Percentiles rank a stretch among this genome's conserved stretches.
Evolutionary conservation across 208 protist genomes (phyloP).

Genomic region (Borovskyia barvae): DNA sequence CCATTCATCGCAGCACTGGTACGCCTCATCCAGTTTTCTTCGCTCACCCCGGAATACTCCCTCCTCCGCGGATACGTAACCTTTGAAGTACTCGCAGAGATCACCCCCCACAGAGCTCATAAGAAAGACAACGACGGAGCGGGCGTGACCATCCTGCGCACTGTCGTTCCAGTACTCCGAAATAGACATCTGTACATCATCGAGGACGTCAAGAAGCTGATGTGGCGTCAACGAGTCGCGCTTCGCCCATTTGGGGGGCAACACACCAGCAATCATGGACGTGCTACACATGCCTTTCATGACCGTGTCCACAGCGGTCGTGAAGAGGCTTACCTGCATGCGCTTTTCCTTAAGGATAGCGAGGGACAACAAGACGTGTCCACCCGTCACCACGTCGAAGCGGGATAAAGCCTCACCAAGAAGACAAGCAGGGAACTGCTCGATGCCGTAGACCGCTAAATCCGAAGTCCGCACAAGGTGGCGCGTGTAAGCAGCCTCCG

Average conservation of each 20-base stretch:
- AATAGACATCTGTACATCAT: constrained; percentile 76
- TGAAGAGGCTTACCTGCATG: constrained; percentile 48
- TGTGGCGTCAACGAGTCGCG: constrained; percentile 40
- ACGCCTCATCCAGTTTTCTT: constrained; percentile 57
- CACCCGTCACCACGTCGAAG: constrained; percentile 70
- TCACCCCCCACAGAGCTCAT: constrained; percentile 76
- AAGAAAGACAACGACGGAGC: constrained; percentile 66
- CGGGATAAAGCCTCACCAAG: constrained; percentile 33
- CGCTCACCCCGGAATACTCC: constrained; percentile 61
- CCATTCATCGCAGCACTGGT: constrained; percentile 79
- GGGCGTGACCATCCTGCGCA: constrained; percentile 73
- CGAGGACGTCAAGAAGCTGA: constrained; percentile 68
- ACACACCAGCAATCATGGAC: constrained; percentile 45
- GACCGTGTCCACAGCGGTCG: constrained; percentile 51
- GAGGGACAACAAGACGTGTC: constrained; percentile 80
- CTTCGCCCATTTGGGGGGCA: constrained; percentile 58
- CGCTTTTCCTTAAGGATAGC: constrained; percentile 21
- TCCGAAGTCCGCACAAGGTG: constrained; percentile 68
- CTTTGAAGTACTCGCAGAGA: constrained; percentile 70
- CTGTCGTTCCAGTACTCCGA: constrained; percentile 85
- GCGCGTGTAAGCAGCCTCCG: constrained; percentile 79
- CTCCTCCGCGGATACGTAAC: constrained; percentile 27
- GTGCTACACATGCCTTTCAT: constrained; percentile 81
- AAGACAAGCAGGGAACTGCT: constrained; percentile 71
- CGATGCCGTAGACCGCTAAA: constrained; percentile 42